Evolutionary conservation across 2,329 filamentous ascomycete species (phyloP), one percentile per base, ranked within the genome.

Genomic region (Chrysoporthe deuterocubensis): DNA sequence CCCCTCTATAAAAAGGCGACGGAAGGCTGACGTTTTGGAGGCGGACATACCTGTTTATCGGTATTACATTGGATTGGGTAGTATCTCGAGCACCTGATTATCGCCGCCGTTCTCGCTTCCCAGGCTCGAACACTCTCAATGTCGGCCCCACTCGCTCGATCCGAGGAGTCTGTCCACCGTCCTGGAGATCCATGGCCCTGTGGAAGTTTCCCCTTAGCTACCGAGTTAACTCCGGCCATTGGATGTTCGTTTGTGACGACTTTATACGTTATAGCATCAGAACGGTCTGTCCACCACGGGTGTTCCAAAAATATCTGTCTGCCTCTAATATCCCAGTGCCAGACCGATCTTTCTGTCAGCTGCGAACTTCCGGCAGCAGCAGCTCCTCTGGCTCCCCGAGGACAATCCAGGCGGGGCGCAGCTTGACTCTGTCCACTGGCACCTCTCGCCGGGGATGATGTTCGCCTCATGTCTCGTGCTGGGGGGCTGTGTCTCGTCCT

Each of bases 401-500:
- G 32, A 26, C 9, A 26, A 37, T 4, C 13, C 42, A 1, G 26
- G 13, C 16, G 58, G 18, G 52, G 54, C 18, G 16, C 65, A 57
- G 9, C 9, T 43, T 14, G 21, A 70, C 64, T 57, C 40, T 14
- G 71, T 74, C 58, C 57, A 76, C 40, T 68, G 76, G 42, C 72
- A 76, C 43, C 77, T 77, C 14, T 74, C 77, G n/a, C 74, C 78
- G 9, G 70, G 70, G 18, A 56, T 77, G 37, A 76, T 79, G 74
- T 73, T 80, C 16, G 69, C 64, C 32, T 76, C 76, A 13, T 79
- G 76, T 67, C 62, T 80, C 18, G 66, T 77, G 3, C 75, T 80
- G 26, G 79, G 79, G 7, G 78, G 73, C 54, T 75, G 76, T 6
- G 75, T 79, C 9, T 79, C 78, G 13, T 79, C 78, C 0, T 80